Evolutionary conservation across 208 protist species (phyloP).

Genomic region (Tritrichomonas foetus): DNA sequence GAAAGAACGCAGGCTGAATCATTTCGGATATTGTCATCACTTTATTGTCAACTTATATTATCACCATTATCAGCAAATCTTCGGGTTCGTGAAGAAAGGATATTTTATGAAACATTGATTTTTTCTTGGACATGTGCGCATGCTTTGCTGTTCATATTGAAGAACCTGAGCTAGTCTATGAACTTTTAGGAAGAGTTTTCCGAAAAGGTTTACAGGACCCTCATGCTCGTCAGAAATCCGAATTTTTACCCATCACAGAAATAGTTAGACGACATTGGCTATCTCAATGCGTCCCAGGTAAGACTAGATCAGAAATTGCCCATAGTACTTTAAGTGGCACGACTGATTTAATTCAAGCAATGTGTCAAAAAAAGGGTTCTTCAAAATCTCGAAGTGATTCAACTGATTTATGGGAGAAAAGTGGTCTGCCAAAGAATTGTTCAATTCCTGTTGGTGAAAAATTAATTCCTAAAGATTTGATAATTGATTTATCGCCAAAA

Average conservation of each 20-base stretch:
- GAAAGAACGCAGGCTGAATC: neutral
- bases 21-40: neutral
- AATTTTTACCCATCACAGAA: constrained; percentile 17
- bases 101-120: constrained; percentile 31
- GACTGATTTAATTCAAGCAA: neutral
- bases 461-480: too few species aligned
- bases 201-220: neutral
- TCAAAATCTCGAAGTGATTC: too few species aligned
- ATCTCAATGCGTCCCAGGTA: neutral
- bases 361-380: too few species aligned
- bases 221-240: neutral
- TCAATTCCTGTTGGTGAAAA: too few species aligned
- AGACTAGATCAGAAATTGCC: neutral
- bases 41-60: constrained; percentile 1
- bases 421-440: too few species aligned
- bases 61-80: constrained; percentile 3
- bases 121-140: neutral
- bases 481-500: too few species aligned
- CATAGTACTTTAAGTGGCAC: neutral
- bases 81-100: neutral
- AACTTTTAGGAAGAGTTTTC: neutral
- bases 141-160: neutral
- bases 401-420: too few species aligned
- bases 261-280: neutral
- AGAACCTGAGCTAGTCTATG: neutral